phyloP scores from a whole-genome alignment of 176 grass and related monocot genomes.

The Triticum monococcum region DNA sequence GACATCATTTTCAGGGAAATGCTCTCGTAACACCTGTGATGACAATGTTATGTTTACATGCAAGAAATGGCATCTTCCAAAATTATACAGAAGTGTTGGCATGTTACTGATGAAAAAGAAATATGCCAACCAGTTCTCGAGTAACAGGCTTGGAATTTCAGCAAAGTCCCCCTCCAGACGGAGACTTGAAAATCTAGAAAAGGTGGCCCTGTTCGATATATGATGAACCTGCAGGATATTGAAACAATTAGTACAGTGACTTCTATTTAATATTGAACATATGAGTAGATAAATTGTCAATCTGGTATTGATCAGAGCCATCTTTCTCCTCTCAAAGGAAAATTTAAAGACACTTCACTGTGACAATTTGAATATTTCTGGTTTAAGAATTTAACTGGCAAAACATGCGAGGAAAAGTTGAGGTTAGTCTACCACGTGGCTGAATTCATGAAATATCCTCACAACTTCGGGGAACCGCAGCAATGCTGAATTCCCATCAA shows the following conservation, averaged over 20 bases:
- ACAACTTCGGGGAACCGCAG: conserved; percentile 89
- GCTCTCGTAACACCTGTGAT: conserved; percentile 87
- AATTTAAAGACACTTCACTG: neutral
- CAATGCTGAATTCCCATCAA: conserved; percentile 67
- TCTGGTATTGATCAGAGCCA: neutral
- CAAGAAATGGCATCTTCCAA: conserved; percentile 14
- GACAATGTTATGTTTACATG: conserved; percentile 12
- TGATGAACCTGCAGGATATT: conserved; percentile 75
- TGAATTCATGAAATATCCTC: conserved; percentile 95
- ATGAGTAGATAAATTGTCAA: conserved; percentile 16
- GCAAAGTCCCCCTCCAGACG: conserved; percentile 74
- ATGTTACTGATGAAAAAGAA: conserved; percentile 19
- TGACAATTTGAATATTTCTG: conserved; percentile 9
- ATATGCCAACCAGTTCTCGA: conserved; percentile 83
- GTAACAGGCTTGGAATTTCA: conserved; percentile 84
- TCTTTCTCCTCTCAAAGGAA: conserved; percentile 1
- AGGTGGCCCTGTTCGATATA: conserved; percentile 71
- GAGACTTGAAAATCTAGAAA: conserved; percentile 85
- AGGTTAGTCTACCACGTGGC: conserved; percentile 79
- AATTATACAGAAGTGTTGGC: neutral
- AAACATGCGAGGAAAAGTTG: conserved; percentile 20
- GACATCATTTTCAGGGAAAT: conserved; percentile 97
- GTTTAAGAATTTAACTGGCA: neutral
- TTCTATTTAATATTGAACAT: conserved; percentile 17
- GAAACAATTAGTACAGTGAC: neutral